A percentile compares a stretch with the other conserved stretches of the same genome.
Conservation (phyloP, 2,329 filamentous ascomycete species). For the Neopestalotiopsis sp. region DNA sequence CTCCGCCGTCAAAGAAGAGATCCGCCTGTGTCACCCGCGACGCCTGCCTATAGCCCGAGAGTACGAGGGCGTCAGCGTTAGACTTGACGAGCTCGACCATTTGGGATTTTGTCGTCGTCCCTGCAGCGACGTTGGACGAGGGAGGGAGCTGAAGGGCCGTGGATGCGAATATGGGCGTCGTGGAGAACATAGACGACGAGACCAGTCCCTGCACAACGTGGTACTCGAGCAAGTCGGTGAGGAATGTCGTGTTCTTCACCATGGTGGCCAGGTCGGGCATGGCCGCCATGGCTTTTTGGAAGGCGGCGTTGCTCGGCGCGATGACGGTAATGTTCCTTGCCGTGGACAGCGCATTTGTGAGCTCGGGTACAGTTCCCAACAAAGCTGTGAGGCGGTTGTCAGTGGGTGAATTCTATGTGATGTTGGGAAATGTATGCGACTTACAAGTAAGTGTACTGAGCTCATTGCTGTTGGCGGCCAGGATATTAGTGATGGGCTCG, state of each 20-base stretch:
- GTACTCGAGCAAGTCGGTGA: conserved; percentile 13
- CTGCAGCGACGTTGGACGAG: conserved; percentile 28
- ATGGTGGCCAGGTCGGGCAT: conserved; percentile 33
- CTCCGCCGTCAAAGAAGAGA: conserved; percentile 39
- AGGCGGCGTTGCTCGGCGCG: conserved; percentile 42
- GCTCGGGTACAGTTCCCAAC: conserved; percentile 23
- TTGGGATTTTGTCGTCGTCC: conserved; percentile 29
- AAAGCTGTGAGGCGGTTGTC: conserved; percentile 19
- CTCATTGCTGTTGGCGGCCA: conserved; percentile 20
- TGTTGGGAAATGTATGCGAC: background rate
- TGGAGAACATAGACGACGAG: conserved; percentile 25
- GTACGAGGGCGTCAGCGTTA: conserved; percentile 14
- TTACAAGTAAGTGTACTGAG: conserved; percentile 23
- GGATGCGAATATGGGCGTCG: conserved; percentile 39
- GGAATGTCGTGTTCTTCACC: conserved; percentile 25
- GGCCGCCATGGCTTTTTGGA: conserved; percentile 38
- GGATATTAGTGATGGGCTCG: conserved; percentile 19
- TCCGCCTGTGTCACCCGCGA: conserved; percentile 36
- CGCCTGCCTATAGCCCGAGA: conserved; percentile 27
- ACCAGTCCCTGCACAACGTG: conserved; percentile 36
- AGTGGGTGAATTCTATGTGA: background rate
- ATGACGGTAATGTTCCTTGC: conserved; percentile 31
- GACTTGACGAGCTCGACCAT: conserved; percentile 29
- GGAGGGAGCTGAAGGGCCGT: conserved; percentile 36
- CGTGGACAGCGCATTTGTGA: conserved; percentile 16